Conservation (phyloP, 2,329 filamentous ascomycete species). For the Stagonosporopsis rhizophila region DNA sequence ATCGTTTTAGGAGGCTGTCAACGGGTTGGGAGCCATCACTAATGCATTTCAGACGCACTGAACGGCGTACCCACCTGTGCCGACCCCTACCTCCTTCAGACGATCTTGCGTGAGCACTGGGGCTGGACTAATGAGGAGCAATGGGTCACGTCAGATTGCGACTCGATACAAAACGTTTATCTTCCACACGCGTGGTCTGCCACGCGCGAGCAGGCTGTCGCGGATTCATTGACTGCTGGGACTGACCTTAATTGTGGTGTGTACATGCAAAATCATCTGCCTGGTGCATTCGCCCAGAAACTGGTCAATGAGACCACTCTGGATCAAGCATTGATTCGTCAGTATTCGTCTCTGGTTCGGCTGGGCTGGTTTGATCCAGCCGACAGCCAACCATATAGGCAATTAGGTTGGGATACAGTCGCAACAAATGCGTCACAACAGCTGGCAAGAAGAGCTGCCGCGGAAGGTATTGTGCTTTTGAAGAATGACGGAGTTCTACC, state of each 20-base stretch:
- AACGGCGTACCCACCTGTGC: conserved; percentile 72
- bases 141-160: conserved; percentile 71
- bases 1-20: background rate
- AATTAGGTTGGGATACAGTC: conserved; percentile 50
- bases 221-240: conserved; percentile 36
- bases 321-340: conserved; percentile 60
- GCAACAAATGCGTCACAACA: conserved; percentile 60
- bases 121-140: conserved; percentile 67
- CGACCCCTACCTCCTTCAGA: conserved; percentile 67
- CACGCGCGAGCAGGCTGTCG: conserved; percentile 37
- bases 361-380: conserved; percentile 57
- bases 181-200: conserved; percentile 53
- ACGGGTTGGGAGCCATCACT: background rate
- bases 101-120: conserved; percentile 70
- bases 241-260: conserved; percentile 35
- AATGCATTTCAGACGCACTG: conserved; percentile 60
- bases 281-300: conserved; percentile 26
- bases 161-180: conserved; percentile 67
- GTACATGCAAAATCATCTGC: conserved; percentile 33
- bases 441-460: conserved; percentile 62
- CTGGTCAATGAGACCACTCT: conserved; percentile 53
- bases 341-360: conserved; percentile 63
- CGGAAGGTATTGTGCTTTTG: conserved; percentile 58
- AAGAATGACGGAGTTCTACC: conserved; percentile 62
- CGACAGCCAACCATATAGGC: conserved; percentile 33